phyloP scores from a whole-genome alignment of 352 stramenopile genomes.

The Phytophthora podocarpi region DNA sequence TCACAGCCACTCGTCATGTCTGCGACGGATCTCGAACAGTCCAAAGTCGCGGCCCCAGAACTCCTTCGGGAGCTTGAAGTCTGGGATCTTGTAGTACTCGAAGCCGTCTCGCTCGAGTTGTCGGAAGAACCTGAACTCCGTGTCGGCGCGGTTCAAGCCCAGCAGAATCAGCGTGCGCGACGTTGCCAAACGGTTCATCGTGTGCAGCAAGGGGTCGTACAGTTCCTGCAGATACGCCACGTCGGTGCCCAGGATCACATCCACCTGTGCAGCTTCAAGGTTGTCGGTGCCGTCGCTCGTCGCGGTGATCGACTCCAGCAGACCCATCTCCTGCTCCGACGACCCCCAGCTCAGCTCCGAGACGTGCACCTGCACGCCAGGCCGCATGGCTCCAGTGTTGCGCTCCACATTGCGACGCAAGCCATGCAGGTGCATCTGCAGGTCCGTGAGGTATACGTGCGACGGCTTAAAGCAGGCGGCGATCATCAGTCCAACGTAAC shows the following conservation, averaged over 20 bases:
- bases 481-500: conserved; percentile 72
- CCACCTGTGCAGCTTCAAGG: conserved; percentile 35
- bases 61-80: conserved; percentile 54
- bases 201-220: conserved; percentile 76
- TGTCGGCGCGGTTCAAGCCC: conserved; percentile 79
- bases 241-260: conserved; percentile 84
- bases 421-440: conserved; percentile 59
- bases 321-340: conserved; percentile 41
- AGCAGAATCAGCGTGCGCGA: conserved; percentile 62
- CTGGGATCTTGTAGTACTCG: conserved; percentile 84
- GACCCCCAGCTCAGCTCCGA: conserved; percentile 66
- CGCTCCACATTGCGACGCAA: conserved; percentile 65
- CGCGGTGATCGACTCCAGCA: conserved; percentile 43
- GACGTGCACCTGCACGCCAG: conserved; percentile 53
- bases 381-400: conserved; percentile 38
- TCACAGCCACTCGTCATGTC: conserved; percentile 3
- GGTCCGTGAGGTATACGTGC: conserved; percentile 70
- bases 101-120: conserved; percentile 74
- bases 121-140: conserved; percentile 64
- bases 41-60: conserved; percentile 83
- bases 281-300: conserved; percentile 1
- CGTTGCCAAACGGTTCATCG: conserved; percentile 52
- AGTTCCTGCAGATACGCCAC: conserved; percentile 78
- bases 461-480: conserved; percentile 64
- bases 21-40: conserved; percentile 71